Base-by-base conservation (phyloP, 2,329 filamentous ascomycete genomes). In the Aaosphaeria arxii region DNA sequence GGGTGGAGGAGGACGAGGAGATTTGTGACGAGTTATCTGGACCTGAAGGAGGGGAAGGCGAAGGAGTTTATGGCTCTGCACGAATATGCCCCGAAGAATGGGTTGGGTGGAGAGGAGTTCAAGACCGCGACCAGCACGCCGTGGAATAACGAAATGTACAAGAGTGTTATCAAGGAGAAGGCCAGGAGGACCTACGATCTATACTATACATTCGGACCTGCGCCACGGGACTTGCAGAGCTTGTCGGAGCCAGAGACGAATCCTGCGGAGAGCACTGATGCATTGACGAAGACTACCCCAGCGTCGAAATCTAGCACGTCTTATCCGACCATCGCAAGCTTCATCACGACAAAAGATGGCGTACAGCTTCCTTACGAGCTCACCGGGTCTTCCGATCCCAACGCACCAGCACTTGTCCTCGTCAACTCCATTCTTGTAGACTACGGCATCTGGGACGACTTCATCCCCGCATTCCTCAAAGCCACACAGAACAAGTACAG, bases 361-460 rank as follows among this genome's bases (percentile, higher is more conserved):
- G 83, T 90, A 5, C 66, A 74, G 2, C 79, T 95, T 11, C 83
- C 84, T 0, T 95, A 89, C 71, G 80, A 84, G 11, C 78, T 95
- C 2, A 88, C 94, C 67, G 90, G 90, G 46, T 87, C 81, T 54
- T 61, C 81, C 0, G 77, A 84, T 31, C 81, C 84, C 0, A 64
- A 79, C 17, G 87, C 89, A 0, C 89, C 89, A 0, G 80, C 87
- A 0, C 77, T 95, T 7, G 84, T 89, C 17, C 86, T 91, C 56
- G 80, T 79, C 70, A 95, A 95, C 75, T 91, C 87, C 1, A 85
- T 95, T 43, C 80, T 95, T 6, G 89, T 88, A 2, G 84, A 86
- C 42, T 79, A 86, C 54, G 77, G 81, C 65, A 94, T 95, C 80
- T 95, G 90, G 90, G 87, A 94, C 58, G 76, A 77, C 1, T 82